These are phyloP conservation scores for Tolypocladium inflatum DNA, from an alignment of 2,329 filamentous ascomycete genomes.

Conservation along the genomic window DNA sequence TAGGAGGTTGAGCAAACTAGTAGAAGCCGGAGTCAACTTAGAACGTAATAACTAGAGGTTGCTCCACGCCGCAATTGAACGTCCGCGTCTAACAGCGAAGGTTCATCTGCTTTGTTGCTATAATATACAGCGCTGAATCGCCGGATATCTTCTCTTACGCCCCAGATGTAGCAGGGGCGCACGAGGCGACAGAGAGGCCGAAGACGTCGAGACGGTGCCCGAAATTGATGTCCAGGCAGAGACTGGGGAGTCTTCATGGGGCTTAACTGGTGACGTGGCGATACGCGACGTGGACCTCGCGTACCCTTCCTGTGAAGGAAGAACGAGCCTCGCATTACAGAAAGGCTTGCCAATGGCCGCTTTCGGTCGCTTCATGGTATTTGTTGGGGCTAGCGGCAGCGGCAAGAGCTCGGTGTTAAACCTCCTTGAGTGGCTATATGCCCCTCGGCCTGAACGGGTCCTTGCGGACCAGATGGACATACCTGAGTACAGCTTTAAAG, in stretches of 20 bases:
- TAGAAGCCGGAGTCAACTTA: no score
- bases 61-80: no score
- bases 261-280: background rate
- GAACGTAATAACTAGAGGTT: no score
- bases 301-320: background rate
- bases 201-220: conserved; percentile 65
- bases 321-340: background rate
- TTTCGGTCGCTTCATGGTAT: conserved; percentile 56
- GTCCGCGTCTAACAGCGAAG: conserved; percentile 1
- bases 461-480: conserved; percentile 10
- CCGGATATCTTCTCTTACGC: conserved; percentile 80
- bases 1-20: no score
- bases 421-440: conserved; percentile 57
- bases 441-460: conserved; percentile 2
- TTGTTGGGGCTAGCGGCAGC: conserved; percentile 59
- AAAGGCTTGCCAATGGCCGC: conserved; percentile 17
- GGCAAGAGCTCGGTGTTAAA: conserved; percentile 62
- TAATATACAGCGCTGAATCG: conserved; percentile 65
- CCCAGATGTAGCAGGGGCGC: conserved; percentile 79
- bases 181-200: conserved; percentile 65
- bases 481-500: conserved; percentile 7
- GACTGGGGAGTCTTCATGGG: conserved; percentile 40
- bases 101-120: conserved; percentile 32
- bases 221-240: conserved; percentile 67
- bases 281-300: background rate